Percentiles rank a stretch among this genome's conserved stretches.
Conservation (phyloP, 2,329 filamentous ascomycete species). For the Ophiobolus disseminans region DNA sequence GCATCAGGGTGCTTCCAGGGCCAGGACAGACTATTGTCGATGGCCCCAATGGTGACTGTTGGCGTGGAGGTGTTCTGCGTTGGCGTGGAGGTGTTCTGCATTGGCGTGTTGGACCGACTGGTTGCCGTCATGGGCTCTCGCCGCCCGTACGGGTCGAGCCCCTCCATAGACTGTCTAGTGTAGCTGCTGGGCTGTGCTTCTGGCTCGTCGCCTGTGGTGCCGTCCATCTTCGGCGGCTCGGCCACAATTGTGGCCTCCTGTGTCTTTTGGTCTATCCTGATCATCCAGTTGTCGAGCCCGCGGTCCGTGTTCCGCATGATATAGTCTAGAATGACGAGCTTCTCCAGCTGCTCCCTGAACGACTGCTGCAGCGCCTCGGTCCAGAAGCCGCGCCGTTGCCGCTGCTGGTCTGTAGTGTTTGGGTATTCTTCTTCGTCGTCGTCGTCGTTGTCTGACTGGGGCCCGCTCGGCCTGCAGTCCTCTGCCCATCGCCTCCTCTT, state of each 20-base stretch:
- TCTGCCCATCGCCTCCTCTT: conserved; percentile 76
- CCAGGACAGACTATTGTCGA: conserved; percentile 98
- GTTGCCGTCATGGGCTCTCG: conserved; percentile 85
- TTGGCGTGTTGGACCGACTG: conserved; percentile 63
- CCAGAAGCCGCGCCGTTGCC: conserved; percentile 74
- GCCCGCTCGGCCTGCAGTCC: conserved; percentile 74
- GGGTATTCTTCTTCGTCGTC: conserved; percentile 63
- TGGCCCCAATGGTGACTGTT: conserved; percentile 82
- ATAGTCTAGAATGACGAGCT: conserved; percentile 95
- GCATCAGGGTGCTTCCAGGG: conserved; percentile 99
- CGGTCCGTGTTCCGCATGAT: conserved; percentile 99
- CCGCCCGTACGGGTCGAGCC: conserved; percentile 69
- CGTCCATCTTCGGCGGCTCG: conserved; percentile 75
- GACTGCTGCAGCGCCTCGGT: conserved; percentile 86
- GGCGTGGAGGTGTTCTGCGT: conserved; percentile 60
- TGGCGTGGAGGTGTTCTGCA: conserved; percentile 61
- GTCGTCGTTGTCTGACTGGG: conserved; percentile 67
- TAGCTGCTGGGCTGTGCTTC: conserved; percentile 56
- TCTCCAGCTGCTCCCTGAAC: conserved; percentile 94
- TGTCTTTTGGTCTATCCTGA: conserved; percentile 87
- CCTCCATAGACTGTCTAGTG: conserved; percentile 68
- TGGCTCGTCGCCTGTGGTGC: conserved; percentile 40
- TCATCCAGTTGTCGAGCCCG: conserved; percentile 99
- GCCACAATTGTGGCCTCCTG: conserved; percentile 85
- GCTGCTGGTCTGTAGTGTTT: conserved; percentile 38